Evolutionary conservation across 805 yeast genomes (phyloP).

Genomic region (Osmozyma mogii): DNA sequence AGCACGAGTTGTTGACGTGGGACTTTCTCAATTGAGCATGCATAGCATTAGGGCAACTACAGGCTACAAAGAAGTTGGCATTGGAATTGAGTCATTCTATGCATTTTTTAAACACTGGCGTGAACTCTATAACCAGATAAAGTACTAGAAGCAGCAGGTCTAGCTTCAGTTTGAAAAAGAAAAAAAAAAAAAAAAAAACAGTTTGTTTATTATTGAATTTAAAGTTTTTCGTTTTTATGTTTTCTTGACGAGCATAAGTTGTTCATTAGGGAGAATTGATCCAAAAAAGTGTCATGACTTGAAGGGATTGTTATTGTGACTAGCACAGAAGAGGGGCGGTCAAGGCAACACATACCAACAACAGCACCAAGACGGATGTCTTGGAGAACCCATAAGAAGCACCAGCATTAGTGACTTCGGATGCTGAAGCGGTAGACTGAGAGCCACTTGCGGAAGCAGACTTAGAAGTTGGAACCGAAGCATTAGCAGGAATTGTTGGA

Average conservation of each 20-base stretch:
- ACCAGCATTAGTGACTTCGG: too few relatives aligned
- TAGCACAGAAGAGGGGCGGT: too few relatives aligned
- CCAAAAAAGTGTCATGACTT: slow-evolving; percentile 1
- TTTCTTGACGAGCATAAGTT: too few relatives aligned
- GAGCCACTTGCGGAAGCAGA: too few relatives aligned
- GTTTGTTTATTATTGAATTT: slow-evolving; percentile 1
- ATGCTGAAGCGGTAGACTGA: too few relatives aligned
- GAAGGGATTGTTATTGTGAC: not conserved
- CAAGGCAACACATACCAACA: too few relatives aligned
- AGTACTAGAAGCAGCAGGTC: slow-evolving; percentile 2
- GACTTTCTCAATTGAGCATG: slow-evolving; percentile 36
- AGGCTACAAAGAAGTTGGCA: slow-evolving; percentile 32
- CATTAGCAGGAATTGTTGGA: too few relatives aligned
- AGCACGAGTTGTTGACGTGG: slow-evolving; percentile 32
- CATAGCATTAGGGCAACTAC: slow-evolving; percentile 32
- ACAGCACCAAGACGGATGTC: slow-evolving; percentile 2
- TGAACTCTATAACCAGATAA: slow-evolving; percentile 4
- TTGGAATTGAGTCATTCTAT: slow-evolving; percentile 27
- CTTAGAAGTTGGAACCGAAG: too few relatives aligned
- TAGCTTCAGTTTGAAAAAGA: not conserved
- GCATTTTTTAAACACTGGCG: slow-evolving; percentile 25
- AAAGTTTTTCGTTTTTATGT: too few relatives aligned
- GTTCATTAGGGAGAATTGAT: too few relatives aligned
- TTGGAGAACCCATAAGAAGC: too few relatives aligned
- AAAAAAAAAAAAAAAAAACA: slow-evolving; percentile 1